Conservation (phyloP, 129 eudicot species). For the Centaurea solstitialis region DNA sequence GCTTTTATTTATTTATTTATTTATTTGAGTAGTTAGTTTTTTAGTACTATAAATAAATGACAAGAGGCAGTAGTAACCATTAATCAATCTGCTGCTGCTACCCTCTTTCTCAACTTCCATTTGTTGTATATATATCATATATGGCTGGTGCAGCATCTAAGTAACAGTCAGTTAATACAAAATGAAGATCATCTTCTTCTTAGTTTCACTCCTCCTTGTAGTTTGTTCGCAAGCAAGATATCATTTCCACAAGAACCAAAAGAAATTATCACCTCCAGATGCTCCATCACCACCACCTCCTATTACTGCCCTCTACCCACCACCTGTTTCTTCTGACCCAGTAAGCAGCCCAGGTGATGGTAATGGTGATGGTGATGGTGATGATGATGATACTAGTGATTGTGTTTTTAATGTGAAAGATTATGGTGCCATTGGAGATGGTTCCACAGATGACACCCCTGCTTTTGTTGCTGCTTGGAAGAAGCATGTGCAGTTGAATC, state of each 20-base stretch:
- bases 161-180: background rate
- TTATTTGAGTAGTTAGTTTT: background rate
- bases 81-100: too few species aligned
- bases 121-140: too few species aligned
- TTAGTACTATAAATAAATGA: background rate
- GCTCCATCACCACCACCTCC: background rate
- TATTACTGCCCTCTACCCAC: background rate
- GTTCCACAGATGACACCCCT: slow-evolving; percentile 71
- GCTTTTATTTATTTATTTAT: too few species aligned
- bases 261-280: too few species aligned
- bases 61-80: background rate
- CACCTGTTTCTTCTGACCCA: slow-evolving; percentile 45
- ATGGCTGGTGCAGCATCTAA: too few species aligned
- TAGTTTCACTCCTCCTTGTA: background rate
- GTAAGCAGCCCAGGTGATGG: slow-evolving; percentile 24
- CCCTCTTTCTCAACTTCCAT: background rate
- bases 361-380: background rate
- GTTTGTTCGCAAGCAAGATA: slow-evolving; percentile 37
- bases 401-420: slow-evolving; percentile 67
- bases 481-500: slow-evolving; percentile 87
- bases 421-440: slow-evolving; percentile 91
- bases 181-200: slow-evolving; percentile 14
- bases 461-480: slow-evolving; percentile 91
- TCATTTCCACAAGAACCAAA: slow-evolving; percentile 49
- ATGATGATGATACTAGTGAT: background rate